These are phyloP conservation scores for Alternaria tenuissima DNA, from an alignment of 2,329 filamentous ascomycete species.

Conservation along the genomic window DNA sequence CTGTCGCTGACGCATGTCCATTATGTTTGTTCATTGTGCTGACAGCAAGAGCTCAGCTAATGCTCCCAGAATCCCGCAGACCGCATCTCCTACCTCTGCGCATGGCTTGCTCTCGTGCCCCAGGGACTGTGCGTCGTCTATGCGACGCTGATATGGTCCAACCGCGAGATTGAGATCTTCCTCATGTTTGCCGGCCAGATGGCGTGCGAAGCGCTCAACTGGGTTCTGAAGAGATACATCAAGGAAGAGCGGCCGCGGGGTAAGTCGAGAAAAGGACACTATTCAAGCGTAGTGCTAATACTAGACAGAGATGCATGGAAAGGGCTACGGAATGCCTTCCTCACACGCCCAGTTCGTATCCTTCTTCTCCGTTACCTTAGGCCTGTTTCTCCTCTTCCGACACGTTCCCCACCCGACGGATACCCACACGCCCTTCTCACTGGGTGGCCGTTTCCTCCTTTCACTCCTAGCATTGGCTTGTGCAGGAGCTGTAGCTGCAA, in stretches of 20 bases:
- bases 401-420: constrained; percentile 64
- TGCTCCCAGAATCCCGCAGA: constrained; percentile 80
- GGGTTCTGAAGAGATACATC: constrained; percentile 85
- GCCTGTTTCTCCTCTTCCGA: constrained; percentile 83
- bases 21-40: constrained; percentile 70
- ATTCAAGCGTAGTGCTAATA: constrained; percentile 6
- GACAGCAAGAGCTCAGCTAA: constrained; percentile 24
- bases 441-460: constrained; percentile 67
- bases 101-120: constrained; percentile 92
- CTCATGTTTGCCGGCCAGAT: constrained; percentile 94
- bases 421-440: constrained; percentile 64
- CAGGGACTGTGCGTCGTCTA: constrained; percentile 92
- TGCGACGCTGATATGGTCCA: constrained; percentile 86
- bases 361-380: constrained; percentile 86
- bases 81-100: constrained; percentile 83
- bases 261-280: constrained; percentile 53
- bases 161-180: constrained; percentile 86
- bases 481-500: constrained; percentile 71
- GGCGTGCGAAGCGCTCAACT: constrained; percentile 90
- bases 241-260: constrained; percentile 88
- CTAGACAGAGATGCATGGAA: constrained; percentile 72
- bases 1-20: constrained; percentile 95
- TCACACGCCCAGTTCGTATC: constrained; percentile 95
- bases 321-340: constrained; percentile 96
- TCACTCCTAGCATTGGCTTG: constrained; percentile 52